phyloP scores from a whole-genome alignment of 768 basidiomycete genomes.

The Clavaria fumosa region DNA sequence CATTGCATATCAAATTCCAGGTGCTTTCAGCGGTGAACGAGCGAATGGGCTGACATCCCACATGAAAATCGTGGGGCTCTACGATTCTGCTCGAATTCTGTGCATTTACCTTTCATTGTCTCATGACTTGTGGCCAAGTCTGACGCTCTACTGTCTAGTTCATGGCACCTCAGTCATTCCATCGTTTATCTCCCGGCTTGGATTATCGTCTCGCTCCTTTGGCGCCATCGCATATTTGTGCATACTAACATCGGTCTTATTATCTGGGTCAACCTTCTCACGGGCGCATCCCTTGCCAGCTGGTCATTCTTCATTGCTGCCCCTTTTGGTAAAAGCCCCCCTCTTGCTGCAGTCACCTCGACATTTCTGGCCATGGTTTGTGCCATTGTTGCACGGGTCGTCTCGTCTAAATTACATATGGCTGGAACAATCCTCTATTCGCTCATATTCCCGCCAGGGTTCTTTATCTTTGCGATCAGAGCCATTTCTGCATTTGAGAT shows the following conservation, averaged over 20 bases:
- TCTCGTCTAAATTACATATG: conserved; percentile 20
- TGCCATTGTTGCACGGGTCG: conserved; percentile 48
- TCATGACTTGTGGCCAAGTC: too few species aligned
- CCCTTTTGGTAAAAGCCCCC: conserved; percentile 59
- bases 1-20: conserved; percentile 66
- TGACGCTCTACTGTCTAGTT: too few species aligned
- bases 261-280: conserved; percentile 47
- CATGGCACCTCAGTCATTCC: conserved; percentile 56
- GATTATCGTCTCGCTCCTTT: conserved; percentile 48
- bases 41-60: conserved; percentile 50
- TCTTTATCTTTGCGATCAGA: conserved; percentile 57
- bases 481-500: conserved; percentile 57
- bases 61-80: conserved; percentile 68
- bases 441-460: conserved; percentile 61
- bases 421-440: conserved; percentile 40
- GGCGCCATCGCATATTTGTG: conserved; percentile 54
- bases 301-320: conserved; percentile 59
- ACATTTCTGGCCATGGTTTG: conserved; percentile 53
- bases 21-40: conserved; percentile 50
- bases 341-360: conserved; percentile 49
- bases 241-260: conserved; percentile 43
- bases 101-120: conserved; percentile 16
- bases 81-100: conserved; percentile 53
- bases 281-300: conserved; percentile 50
- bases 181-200: conserved; percentile 63